Base-by-base conservation (phyloP, 2,329 filamentous ascomycete genomes). In the Pseudopithomyces maydicus region DNA sequence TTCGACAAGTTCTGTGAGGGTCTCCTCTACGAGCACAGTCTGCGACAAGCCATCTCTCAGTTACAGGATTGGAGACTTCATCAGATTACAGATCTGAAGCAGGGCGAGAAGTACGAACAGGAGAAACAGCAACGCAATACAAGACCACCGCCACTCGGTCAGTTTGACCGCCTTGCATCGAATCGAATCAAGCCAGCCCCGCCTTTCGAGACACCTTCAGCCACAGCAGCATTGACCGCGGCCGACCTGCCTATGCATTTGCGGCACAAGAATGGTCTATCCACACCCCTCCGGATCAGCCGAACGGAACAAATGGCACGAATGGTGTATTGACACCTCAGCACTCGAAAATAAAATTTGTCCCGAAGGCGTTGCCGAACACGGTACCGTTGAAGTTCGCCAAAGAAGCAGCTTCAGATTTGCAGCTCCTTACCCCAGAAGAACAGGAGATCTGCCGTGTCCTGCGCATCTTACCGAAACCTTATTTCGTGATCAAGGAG, bases 401-500 rank as follows among this genome's bases (percentile, higher is more conserved):
- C 55, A 88, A 89, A 65, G 90, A 96, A 54, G 90, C 87, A 35
- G 88, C 90, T 0, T 84, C 90, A 0, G 95, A 98, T 73, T 78
- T 94, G 26, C 95, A 98, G 68, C 85, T 99, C 0, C 81, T 99
- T 42, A 91, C 90, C 0, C 84, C 88, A 0, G 92, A 96, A 63
- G 95, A 99, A 75, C 81, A 86, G 4, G 91, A 96, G 69, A 80
- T 99, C 0, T 99, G 95, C 79, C 90, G 91, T 66, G 84, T 90
- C 39, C 84, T 96, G 14, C 86, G 92, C 41, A 79, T 99, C 51
- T 90, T 95, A 75, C 95, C 95, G 0, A 99, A 99, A 79, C 91
- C 95, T 1, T 99, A 97, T 74, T 78, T 97, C 5, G 92, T 92
- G 71, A 92, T 98, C 77, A 99, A 99, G 77, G 92, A 97, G 74